Base-by-base conservation (phyloP, 345 rosid species). In the Acer saccharum region DNA sequence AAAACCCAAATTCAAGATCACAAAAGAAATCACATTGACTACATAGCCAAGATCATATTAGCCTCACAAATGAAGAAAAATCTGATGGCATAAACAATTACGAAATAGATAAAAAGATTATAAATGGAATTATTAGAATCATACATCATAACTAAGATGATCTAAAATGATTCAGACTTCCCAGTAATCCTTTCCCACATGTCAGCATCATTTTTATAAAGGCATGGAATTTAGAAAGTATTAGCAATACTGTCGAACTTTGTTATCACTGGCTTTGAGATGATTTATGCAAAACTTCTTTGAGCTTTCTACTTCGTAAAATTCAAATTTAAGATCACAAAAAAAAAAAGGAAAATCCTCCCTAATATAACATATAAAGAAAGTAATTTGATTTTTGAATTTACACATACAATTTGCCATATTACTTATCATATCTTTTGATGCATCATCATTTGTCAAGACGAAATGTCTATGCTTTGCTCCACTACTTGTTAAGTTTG, bases 1-100 rank as follows among this genome's bases (percentile, higher is more conserved):
- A 73, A 73, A 44, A 61, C 58, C 57, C 58, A 73, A 43, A 62
- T 71, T 71, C 44, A 55, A 32, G 63, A 71, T 5, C 76, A 62
- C 58, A 73, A 63, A 16, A 17, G 41, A 73, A 62, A 25, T 44
- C 7, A 7, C 21, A 18, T 27, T 6, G 25, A 62, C n/a, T 13
- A 55, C 17, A 73, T 3, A 44, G 60, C 13, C 20, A 16, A 61
- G 16, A 39, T 61, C 13, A 44, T 17, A 46, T 73, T 2, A 20
- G 23, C 75, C 46, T 25, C n/a, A 27, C 44, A 68, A 68, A 68
- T 35, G 20, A 70, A 17, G 62, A 18, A 16, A 71, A 17, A 9
- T 16, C 13, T 27, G 23, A 70, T 7, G 12, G 62, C 44, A 70
- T 50, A 29, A 43, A 70, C 13, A n/a, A 50, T 14, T 29, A 32